These are phyloP conservation scores for Fusarium mundagurra DNA, from an alignment of 2,329 filamentous ascomycete genomes.

Conservation along the genomic window DNA sequence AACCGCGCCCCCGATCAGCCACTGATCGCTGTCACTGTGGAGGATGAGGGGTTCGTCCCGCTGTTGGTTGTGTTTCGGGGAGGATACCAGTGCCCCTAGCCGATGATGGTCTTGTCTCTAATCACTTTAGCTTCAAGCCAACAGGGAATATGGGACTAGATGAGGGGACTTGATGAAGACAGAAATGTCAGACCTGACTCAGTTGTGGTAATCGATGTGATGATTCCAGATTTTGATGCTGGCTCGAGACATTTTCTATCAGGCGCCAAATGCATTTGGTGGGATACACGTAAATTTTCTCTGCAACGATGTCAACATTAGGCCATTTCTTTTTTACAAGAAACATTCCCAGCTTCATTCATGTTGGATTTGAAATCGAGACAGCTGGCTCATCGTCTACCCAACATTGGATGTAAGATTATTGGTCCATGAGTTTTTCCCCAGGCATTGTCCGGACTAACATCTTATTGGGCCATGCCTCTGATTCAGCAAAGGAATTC, in stretches of 20 bases:
- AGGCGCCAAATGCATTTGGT: neutral
- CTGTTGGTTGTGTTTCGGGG: slow-evolving; percentile 41
- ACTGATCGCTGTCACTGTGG: slow-evolving; percentile 29
- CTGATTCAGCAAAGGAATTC: slow-evolving; percentile 6
- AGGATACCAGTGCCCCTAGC: slow-evolving; percentile 38
- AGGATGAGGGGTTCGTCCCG: slow-evolving; percentile 27
- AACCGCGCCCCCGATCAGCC: slow-evolving; percentile 30
- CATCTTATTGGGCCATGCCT: slow-evolving; percentile 8
- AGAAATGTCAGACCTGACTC: neutral
- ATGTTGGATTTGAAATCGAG: neutral
- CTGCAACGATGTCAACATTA: neutral
- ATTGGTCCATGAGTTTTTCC: slow-evolving; percentile 12
- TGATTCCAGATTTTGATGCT: neutral
- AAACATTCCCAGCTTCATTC: neutral
- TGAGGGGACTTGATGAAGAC: slow-evolving; percentile 10
- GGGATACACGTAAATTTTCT: neutral
- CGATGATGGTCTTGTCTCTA: slow-evolving; percentile 35
- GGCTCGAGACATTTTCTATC: neutral
- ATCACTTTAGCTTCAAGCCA: slow-evolving; percentile 33
- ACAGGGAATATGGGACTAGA: slow-evolving; percentile 36
- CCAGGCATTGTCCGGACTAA: neutral
- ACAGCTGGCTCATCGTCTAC: neutral
- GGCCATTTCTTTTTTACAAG: neutral
- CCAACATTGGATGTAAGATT: slow-evolving; percentile 28
- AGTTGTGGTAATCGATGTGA: neutral